These are phyloP conservation scores for Neophaeococcomyces mojaviensis DNA, from an alignment of 2,329 filamentous ascomycete genomes.

Conservation along the genomic window DNA sequence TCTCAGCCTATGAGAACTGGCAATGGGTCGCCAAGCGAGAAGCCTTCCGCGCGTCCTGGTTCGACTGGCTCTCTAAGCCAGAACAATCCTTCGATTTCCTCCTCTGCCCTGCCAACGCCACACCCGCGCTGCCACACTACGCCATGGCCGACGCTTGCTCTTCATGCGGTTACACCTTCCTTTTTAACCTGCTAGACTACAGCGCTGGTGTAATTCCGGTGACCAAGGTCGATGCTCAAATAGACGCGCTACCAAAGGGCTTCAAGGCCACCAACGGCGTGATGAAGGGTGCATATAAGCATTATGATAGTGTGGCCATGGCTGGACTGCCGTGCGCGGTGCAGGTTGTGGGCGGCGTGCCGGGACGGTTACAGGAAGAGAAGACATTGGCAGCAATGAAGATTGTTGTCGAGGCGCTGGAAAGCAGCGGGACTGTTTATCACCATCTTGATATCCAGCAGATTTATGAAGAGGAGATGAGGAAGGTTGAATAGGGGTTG, in stretches of 20 bases:
- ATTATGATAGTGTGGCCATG: conserved; percentile 78
- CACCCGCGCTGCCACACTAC: conserved; percentile 76
- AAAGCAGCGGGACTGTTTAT: conserved; percentile 44
- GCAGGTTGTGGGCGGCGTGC: conserved; percentile 64
- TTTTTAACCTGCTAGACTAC: conserved; percentile 92
- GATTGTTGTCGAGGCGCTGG: conserved; percentile 66
- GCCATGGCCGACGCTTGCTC: conserved; percentile 80
- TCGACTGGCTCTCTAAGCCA: conserved; percentile 72
- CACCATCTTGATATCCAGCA: conserved; percentile 40
- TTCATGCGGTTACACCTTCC: conserved; percentile 85
- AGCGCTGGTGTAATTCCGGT: conserved; percentile 74
- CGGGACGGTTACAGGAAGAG: conserved; percentile 66
- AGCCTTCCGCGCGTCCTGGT: conserved; percentile 68
- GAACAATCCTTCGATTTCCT: conserved; percentile 69
- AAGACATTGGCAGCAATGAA: conserved; percentile 78
- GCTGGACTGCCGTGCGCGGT: conserved; percentile 79
- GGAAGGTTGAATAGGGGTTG: background rate
- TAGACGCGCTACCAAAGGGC: conserved; percentile 52
- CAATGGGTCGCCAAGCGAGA: conserved; percentile 70
- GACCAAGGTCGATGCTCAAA: conserved; percentile 68
- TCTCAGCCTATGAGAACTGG: conserved; percentile 74
- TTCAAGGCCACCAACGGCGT: conserved; percentile 62
- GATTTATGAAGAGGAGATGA: background rate
- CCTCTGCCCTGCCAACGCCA: conserved; percentile 79
- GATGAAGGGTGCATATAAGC: conserved; percentile 72